Base-by-base conservation (phyloP, 2,329 filamentous ascomycete genomes). In the Coniochaeta prunicola region DNA sequence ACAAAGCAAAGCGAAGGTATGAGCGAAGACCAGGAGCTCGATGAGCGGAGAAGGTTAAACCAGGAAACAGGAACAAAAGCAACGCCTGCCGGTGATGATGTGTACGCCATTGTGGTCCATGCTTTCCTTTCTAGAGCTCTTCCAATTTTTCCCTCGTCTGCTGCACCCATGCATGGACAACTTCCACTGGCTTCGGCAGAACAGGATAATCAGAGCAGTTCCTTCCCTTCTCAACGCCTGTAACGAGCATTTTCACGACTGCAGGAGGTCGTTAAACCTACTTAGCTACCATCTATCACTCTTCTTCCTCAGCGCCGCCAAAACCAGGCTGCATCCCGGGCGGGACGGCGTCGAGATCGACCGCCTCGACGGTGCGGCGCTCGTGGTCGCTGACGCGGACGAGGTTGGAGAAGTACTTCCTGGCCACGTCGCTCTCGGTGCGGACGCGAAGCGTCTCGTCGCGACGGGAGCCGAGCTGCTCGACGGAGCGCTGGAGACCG, bases 341-440 rank as follows among this genome's bases (percentile, higher is more conserved):
- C 34, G 80, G 80, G 33, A 80, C 79, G 13, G 76, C 75, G 13
- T 86, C 83, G 9, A 85, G 73, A 64, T 85, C 83, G 48, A 86
- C 76, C 8, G 71, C 76, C 60, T 78, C 75, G 26, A 85, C 78
- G 48, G 73, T 71, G 50, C 69, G 70, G 34, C 80, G 77, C 66
- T 87, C 78, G 59, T 77, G 73, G 21, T 77, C 76, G 61, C 81
- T 85, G 65, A 86, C 81, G 61, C 89, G 82, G 57, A 94, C 86
- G 19, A 99, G 81, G 68, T 96, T 94, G 57, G 84, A 78, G 72
- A 99, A 99, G 76, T 96, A 97, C 73, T 93, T 96, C 64, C 85
- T 79, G 7, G 94, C 94, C 33, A 91, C 86, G 69, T 96, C 89
- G 69, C 91, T 94, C 75, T 97, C 93, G 34, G 78, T 80, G 72